Evolutionary conservation across 2,329 filamentous ascomycete genomes (phyloP), one percentile per base, ranked within the genome.

Genomic region (Fusarium palustre): DNA sequence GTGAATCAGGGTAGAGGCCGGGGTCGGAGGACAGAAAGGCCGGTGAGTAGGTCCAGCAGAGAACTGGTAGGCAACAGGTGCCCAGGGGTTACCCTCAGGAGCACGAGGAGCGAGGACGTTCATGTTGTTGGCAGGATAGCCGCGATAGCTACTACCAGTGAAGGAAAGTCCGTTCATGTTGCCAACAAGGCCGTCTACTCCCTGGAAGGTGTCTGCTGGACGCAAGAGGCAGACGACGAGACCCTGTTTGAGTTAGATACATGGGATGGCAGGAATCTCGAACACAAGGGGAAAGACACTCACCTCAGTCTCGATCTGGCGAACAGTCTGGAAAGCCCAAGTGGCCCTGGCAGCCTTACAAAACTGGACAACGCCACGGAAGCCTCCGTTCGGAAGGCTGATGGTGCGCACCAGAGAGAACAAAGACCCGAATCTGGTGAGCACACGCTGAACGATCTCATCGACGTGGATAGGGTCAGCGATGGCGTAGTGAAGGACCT

Each of bases 351-450:
- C 79, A 24, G 81, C 78, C 63, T 88, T 85, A 54, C 82, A 83
- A 59, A 84, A 89, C 69, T 89, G 87, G 3, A 83, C 82, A 47
- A 87, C 76, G 10, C 84, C 83, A 55, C 79, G 81, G 66, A 86
- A 81, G 8, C 82, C 72, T 10, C 80, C 82, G 33, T 82, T 80
- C 12, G 81, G 78, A 9, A 80, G 79, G 15, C 78, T 79, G 16
- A 77, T 71, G 15, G 81, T 76, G 33, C 79, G 80, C 49, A 85
- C 79, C 68, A 87, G 83, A 0, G 86, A 85, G 66, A 85, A 87
- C 0, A 90, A 73, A 13, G 84, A 81, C 0, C 87, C 87, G 52
- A 87, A 82, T 0, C 74, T 71, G 18, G 81, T 78, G 5, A 90
- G 75, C 16, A 84, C 70, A 5, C 74, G 66, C 45, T 73, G 71